Evolutionary conservation across 2,329 filamentous ascomycete species (phyloP).

Genomic region (Mycosphaerella sp.): DNA sequence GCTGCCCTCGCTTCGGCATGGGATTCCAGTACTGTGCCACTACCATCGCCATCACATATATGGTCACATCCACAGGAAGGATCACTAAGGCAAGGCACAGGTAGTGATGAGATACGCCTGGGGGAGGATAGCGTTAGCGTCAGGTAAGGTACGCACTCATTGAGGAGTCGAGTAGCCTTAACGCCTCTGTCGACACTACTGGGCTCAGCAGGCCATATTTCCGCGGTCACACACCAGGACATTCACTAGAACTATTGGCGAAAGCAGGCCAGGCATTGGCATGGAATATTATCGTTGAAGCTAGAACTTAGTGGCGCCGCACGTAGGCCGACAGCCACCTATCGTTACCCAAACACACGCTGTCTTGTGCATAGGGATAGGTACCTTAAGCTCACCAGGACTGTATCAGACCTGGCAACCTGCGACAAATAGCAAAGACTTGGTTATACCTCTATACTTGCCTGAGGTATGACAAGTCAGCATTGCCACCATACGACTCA

Average conservation of each 20-base stretch:
- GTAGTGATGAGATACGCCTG: too few species aligned
- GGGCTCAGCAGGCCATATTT: slow-evolving; percentile 7
- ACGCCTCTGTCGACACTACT: slow-evolving; percentile 14
- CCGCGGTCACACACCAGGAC: too few species aligned
- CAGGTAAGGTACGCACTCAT: too few species aligned
- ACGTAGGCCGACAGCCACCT: slow-evolving; percentile 1
- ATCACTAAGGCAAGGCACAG: too few species aligned
- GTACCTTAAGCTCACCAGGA: background rate
- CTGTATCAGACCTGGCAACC: background rate
- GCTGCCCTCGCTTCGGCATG: too few species aligned
- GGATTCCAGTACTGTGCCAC: too few species aligned
- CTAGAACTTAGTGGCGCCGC: slow-evolving; percentile 23
- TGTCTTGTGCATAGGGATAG: background rate
- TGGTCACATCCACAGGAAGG: too few species aligned
- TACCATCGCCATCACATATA: too few species aligned
- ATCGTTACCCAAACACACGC: background rate
- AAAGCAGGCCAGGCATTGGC: too few species aligned
- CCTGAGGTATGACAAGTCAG: background rate
- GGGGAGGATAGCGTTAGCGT: too few species aligned
- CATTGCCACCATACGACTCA: slow-evolving; percentile 13
- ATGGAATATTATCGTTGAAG: slow-evolving; percentile 6
- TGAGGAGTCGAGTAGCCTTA: too few species aligned
- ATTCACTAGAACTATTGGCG: too few species aligned
- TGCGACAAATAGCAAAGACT: background rate
- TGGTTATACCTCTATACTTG: background rate